Percentiles rank a stretch among this genome's conserved stretches.
phyloP scores from a whole-genome alignment of 2,329 filamentous ascomycete genomes.

The Diaporthe batatas region DNA sequence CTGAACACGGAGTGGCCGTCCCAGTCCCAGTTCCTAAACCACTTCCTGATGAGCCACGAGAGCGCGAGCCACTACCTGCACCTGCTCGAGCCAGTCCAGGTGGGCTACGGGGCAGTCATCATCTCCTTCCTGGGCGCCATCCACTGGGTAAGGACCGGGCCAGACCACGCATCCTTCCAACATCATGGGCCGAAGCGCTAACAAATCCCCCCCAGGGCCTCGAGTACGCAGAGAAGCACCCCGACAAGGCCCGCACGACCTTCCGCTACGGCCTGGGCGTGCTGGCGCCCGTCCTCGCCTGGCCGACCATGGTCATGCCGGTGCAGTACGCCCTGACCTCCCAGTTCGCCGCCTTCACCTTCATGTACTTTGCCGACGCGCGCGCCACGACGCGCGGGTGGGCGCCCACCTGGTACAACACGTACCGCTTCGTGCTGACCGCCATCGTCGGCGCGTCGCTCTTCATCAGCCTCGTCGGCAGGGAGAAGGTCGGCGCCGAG shows the following conservation, averaged over 20 bases:
- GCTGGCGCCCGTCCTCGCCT: slow-evolving; percentile 82
- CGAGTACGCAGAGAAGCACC: slow-evolving; percentile 81
- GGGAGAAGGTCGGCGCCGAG: slow-evolving; percentile 76
- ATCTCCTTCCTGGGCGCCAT: slow-evolving; percentile 94
- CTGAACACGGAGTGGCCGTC: slow-evolving; percentile 76
- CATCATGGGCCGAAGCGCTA: neutral
- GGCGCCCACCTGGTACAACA: slow-evolving; percentile 87
- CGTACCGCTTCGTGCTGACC: slow-evolving; percentile 92
- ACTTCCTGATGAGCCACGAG: slow-evolving; percentile 75
- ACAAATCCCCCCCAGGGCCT: slow-evolving; percentile 68
- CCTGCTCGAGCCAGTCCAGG: slow-evolving; percentile 86
- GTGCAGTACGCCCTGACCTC: slow-evolving; percentile 86
- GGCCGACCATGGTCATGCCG: slow-evolving; percentile 89
- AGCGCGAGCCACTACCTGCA: slow-evolving; percentile 80
- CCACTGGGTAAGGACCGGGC: slow-evolving; percentile 74
- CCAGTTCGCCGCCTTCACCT: slow-evolving; percentile 88
- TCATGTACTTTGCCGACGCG: slow-evolving; percentile 87
- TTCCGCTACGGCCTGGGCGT: slow-evolving; percentile 88
- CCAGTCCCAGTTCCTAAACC: slow-evolving; percentile 74
- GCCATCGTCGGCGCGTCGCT: slow-evolving; percentile 89
- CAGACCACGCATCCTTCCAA: neutral
- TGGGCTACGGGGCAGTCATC: slow-evolving; percentile 92
- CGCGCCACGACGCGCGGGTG: slow-evolving; percentile 80
- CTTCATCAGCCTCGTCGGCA: slow-evolving; percentile 82
- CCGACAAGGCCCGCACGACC: slow-evolving; percentile 72